phyloP scores from a whole-genome alignment of 164 flowering plant genomes.

The Magnolia changhungtana region DNA sequence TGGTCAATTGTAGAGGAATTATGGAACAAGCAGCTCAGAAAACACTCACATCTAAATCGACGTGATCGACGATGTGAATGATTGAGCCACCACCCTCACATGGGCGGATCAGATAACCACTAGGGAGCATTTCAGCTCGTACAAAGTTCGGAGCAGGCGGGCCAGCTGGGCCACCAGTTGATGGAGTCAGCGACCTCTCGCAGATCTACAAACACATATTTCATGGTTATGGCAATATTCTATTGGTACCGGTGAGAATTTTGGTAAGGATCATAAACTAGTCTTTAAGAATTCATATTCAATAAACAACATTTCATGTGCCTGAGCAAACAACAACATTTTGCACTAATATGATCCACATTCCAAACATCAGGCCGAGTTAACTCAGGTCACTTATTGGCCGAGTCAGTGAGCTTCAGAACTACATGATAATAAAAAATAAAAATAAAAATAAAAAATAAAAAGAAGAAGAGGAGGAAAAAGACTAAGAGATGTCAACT shows the following conservation, averaged over 20 bases:
- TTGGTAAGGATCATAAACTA: background rate
- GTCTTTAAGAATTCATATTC: background rate
- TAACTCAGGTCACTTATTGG: background rate
- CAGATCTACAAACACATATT: slow-evolving; percentile 47
- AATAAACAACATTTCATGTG: too few relatives aligned
- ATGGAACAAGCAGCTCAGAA: background rate
- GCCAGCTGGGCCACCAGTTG: slow-evolving; percentile 68
- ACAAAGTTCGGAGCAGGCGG: slow-evolving; percentile 55
- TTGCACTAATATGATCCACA: background rate
- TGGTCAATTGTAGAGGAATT: background rate
- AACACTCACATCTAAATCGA: slow-evolving; percentile 63
- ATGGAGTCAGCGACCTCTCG: slow-evolving; percentile 67
- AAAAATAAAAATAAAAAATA: too few relatives aligned
- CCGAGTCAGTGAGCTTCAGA: background rate
- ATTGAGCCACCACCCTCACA: slow-evolving; percentile 92
- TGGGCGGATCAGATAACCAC: slow-evolving; percentile 78
- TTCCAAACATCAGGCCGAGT: background rate
- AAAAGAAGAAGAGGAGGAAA: background rate
- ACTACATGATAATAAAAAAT: background rate
- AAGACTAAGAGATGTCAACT: background rate
- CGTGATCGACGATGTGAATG: slow-evolving; percentile 79
- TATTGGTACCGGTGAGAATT: background rate
- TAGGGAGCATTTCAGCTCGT: slow-evolving; percentile 74
- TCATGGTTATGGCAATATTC: background rate
- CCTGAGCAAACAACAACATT: background rate